Evolutionary conservation across 202 grass and related monocot species (phyloP).

Genomic region (Zoysia matrella): DNA sequence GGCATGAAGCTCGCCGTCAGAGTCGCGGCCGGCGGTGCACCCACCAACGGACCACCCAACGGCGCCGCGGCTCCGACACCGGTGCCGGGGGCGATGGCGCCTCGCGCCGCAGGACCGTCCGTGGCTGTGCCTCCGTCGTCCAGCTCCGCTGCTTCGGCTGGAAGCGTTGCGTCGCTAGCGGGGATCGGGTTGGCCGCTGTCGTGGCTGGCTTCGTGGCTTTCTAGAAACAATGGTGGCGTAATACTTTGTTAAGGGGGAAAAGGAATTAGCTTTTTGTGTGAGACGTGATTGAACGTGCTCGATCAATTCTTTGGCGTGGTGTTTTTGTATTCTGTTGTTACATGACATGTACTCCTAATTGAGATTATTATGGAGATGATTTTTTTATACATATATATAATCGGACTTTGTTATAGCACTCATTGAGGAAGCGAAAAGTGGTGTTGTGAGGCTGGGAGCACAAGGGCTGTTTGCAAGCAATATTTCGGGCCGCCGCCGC

Average conservation of each 20-base stretch:
- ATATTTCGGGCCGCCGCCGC: too few relatives aligned
- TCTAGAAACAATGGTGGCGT: not conserved
- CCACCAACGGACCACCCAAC: not conserved
- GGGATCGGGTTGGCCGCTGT: not conserved
- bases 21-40: not conserved
- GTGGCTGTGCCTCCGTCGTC: constrained; percentile 8
- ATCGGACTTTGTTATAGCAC: too few relatives aligned
- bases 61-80: not conserved
- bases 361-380: not conserved
- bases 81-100: not conserved
- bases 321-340: not conserved
- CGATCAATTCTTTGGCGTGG: not conserved
- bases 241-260: not conserved
- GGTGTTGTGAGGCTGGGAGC: too few relatives aligned
- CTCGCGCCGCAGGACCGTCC: not conserved
- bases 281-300: not conserved
- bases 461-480: too few relatives aligned
- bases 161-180: not conserved
- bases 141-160: constrained; percentile 7
- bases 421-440: too few relatives aligned
- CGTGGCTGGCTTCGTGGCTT: constrained; percentile 13
- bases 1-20: constrained; percentile 63
- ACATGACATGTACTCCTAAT: not conserved
- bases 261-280: not conserved
- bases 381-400: too few relatives aligned